A percentile compares a stretch with the other conserved stretches of the same genome.
Conservation (phyloP, 257 asterid species). For the Solanum chmielewskii region DNA sequence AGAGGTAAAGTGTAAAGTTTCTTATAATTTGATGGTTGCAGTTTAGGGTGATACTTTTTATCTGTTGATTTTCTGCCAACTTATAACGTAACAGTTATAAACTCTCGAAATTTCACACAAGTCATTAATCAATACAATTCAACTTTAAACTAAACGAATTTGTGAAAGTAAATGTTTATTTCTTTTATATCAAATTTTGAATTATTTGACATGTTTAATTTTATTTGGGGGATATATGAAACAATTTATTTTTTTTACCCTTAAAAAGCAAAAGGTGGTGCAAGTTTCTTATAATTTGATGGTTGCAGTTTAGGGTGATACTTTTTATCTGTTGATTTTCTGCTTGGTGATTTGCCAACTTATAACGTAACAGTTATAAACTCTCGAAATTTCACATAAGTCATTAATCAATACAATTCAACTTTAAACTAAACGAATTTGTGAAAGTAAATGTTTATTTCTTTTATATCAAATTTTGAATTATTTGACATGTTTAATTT, state of each 20-base stretch:
- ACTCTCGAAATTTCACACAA: no score
- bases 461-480: neutral
- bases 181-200: no score
- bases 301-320: neutral
- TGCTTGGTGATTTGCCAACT: neutral
- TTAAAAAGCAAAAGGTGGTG: no score
- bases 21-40: neutral
- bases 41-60: neutral
- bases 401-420: neutral
- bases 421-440: no score
- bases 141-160: no score
- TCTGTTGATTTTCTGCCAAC: neutral
- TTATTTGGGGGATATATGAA: no score
- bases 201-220: no score
- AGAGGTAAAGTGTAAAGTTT: constrained; percentile 46
- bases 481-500: neutral
- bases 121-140: no score
- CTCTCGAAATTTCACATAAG: neutral
- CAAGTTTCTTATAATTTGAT: neutral
- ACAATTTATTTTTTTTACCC: no score
- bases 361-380: neutral
- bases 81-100: no score
- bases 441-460: no score
- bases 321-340: neutral
- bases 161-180: no score